Evolutionary conservation across 345 rosid species (phyloP), one percentile per base, ranked within the genome.

Genomic region (Pseudoturritis turrita): DNA sequence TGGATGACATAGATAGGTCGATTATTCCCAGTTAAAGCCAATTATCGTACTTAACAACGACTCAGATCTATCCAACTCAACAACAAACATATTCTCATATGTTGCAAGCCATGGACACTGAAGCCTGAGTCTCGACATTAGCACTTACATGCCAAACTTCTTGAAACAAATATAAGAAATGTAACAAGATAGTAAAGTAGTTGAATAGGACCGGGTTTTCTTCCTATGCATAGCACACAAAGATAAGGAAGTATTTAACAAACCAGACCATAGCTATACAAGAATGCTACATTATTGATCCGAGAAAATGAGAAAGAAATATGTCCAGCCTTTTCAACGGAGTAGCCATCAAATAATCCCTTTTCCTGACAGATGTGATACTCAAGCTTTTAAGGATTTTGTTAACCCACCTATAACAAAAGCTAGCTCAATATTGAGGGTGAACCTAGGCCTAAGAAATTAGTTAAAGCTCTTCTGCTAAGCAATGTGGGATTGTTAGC

Each of bases 31-130:
- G 7, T 22, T 44, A 17, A 35, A 53, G 53, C 68, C 36, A 67
- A 28, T n/a, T 28, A 45, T n/a, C 10, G 22, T 12, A 66, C 47
- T 29, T 14, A 19, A 49, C 67, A 22, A 39, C 18, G 13, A 0
- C 66, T 36, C 49, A 26, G 50, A 57, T 56, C 33, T 64, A 65
- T 23, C 52, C 66, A 49, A 7, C 35, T 66, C 25, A 65, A 49
- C 66, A 47, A 65, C 61, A 54, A 43, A 33, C 31, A 31, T 35
- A 35, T 41, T 5, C 35, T 37, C 23, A 33, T 55, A 47, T 25
- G 23, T n/a, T 8, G 15, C 52, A 51, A 41, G 40, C 53, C 53
- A 15, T 53, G 62, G 8, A 18, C 18, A 17, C 2, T 65, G 10
- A 36, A 52, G 35, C 29, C 56, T 45, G 26, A 4, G 9, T 33